phyloP scores from a whole-genome alignment of 805 yeast genomes.

The Yarrowia osloensis region DNA sequence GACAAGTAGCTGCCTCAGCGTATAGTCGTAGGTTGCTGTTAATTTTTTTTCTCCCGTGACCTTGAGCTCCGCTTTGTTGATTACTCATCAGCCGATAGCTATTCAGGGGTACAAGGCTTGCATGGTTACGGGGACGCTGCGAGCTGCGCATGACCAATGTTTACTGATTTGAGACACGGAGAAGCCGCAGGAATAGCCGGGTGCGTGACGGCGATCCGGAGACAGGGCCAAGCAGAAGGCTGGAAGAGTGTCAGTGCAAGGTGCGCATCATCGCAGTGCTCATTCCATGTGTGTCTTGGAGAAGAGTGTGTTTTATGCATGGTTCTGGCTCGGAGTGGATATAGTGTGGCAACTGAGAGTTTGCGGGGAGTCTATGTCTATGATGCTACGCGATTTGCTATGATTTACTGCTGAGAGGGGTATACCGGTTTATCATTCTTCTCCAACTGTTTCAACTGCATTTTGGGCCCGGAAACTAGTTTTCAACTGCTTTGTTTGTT shows the following conservation, averaged over 20 bases:
- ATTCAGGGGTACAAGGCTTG: not conserved
- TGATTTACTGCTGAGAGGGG: not conserved
- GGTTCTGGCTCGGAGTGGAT: conserved; percentile 5
- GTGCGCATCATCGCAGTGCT: too few species aligned
- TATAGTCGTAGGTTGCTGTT: not conserved
- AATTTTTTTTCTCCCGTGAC: not conserved
- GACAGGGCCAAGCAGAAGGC: too few species aligned
- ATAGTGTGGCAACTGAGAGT: conserved; percentile 1
- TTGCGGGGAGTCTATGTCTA: not conserved
- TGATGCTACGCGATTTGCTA: not conserved
- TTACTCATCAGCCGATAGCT: not conserved
- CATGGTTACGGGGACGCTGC: not conserved
- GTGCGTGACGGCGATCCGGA: too few species aligned
- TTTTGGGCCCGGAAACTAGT: not conserved
- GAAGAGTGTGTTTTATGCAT: too few species aligned
- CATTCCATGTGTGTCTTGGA: too few species aligned
- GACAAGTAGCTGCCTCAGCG: not conserved
- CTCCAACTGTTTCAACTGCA: not conserved
- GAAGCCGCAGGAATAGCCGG: not conserved
- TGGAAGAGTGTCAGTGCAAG: too few species aligned
- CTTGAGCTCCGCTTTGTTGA: too few species aligned
- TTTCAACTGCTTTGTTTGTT: not conserved
- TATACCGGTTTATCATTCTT: not conserved
- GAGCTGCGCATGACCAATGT: not conserved
- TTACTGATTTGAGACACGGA: not conserved